These are phyloP conservation scores for Puccinia triticina DNA, from an alignment of 1,284 basidiomycete species.

Conservation along the genomic window DNA sequence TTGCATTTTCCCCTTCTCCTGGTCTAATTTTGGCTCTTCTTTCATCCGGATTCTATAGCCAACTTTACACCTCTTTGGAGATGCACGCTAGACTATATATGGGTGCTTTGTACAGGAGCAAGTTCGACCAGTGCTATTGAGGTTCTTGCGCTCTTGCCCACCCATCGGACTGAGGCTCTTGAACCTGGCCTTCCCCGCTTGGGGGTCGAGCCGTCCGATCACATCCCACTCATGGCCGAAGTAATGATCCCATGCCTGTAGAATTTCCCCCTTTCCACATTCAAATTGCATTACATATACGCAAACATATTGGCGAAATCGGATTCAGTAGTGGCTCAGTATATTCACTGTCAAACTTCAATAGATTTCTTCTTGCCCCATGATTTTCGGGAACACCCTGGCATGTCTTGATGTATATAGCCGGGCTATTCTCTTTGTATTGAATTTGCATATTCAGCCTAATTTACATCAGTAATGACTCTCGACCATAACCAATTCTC, in stretches of 20 bases:
- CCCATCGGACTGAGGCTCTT: conserved; percentile 30
- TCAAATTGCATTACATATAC: background rate
- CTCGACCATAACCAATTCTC: background rate
- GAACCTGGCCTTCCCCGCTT: conserved; percentile 40
- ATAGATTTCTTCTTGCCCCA: background rate
- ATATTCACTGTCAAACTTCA: background rate
- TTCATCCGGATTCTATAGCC: conserved; percentile 11
- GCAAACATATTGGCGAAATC: background rate
- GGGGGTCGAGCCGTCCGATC: conserved; percentile 47
- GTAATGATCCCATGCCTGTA: background rate
- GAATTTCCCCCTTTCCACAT: background rate
- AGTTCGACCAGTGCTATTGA: background rate
- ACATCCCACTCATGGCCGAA: conserved; percentile 47
- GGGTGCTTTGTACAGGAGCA: conserved; percentile 7
- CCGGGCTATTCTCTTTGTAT: background rate
- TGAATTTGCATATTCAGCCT: background rate
- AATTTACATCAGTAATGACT: background rate
- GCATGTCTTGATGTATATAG: background rate
- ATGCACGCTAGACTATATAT: conserved; percentile 50
- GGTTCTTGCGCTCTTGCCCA: conserved; percentile 30
- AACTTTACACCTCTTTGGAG: conserved; percentile 51
- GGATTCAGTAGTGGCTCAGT: background rate
- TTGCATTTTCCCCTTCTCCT: background rate
- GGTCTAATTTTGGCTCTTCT: background rate
- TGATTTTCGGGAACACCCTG: background rate